Evolutionary conservation across 1,139 yeast genomes (phyloP).

Genomic region (Blastobotrys apis): DNA sequence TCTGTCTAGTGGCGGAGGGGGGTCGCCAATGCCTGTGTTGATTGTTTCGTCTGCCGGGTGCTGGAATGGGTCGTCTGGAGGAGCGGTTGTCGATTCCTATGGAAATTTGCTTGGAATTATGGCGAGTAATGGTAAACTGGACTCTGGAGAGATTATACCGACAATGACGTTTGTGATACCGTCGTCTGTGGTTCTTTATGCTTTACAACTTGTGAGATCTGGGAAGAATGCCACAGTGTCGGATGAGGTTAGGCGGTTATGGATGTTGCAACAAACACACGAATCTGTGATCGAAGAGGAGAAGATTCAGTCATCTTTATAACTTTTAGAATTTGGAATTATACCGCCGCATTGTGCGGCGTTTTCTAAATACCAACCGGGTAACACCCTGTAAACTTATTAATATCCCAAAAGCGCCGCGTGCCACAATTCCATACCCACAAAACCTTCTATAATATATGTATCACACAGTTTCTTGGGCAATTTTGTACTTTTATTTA

Average conservation of each 20-base stretch:
- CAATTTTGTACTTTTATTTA: too few species aligned
- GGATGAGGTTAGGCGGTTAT: conserved; percentile 13
- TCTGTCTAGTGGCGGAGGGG: conserved; percentile 13
- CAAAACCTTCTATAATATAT: too few species aligned
- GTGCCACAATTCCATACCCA: too few species aligned
- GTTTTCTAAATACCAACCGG: too few species aligned
- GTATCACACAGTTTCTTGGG: too few species aligned
- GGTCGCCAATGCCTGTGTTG: conserved; percentile 35
- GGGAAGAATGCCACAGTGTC: conserved; percentile 5
- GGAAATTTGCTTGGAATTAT: conserved; percentile 51
- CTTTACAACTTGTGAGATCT: conserved; percentile 21
- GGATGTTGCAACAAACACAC: conserved; percentile 23
- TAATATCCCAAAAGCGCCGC: too few species aligned
- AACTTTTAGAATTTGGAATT: too few species aligned
- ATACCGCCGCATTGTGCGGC: too few species aligned
- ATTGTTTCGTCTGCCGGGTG: conserved; percentile 56
- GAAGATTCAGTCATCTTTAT: neutral
- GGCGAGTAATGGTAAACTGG: conserved; percentile 55
- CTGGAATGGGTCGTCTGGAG: conserved; percentile 79
- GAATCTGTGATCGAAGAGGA: neutral
- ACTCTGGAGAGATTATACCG: conserved; percentile 42
- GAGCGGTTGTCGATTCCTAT: conserved; percentile 46
- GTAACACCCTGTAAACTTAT: too few species aligned
- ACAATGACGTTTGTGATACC: conserved; percentile 46
- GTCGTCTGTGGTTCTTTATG: conserved; percentile 26